Evolutionary conservation across 106 monocot species (phyloP).

Genomic region (Dendrobium nobile): DNA sequence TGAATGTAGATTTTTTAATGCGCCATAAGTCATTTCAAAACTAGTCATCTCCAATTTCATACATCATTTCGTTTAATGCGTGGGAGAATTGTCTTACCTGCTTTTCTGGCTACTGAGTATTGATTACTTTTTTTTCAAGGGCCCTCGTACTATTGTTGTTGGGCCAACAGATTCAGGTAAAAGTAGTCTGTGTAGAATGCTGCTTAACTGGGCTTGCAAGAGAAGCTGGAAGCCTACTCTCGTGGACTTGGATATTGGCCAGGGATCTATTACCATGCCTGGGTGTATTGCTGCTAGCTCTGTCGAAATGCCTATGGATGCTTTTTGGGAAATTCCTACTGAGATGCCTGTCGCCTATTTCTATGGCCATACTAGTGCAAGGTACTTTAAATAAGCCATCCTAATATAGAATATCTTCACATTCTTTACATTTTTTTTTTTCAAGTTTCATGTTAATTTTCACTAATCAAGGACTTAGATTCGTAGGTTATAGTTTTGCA

Average conservation of each 20-base stretch:
- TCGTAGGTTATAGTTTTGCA: neutral
- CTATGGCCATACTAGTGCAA: conserved; percentile 84
- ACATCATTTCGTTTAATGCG: no score
- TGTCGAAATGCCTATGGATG: conserved; percentile 91
- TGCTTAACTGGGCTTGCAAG: conserved; percentile 90
- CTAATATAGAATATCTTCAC: no score
- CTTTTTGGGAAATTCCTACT: conserved; percentile 77
- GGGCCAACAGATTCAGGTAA: conserved; percentile 97
- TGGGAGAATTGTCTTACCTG: neutral
- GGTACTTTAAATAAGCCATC: conserved; percentile 18
- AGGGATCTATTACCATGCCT: conserved; percentile 86
- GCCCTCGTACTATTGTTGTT: conserved; percentile 93
- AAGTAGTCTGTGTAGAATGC: conserved; percentile 92
- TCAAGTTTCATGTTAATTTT: neutral
- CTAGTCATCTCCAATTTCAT: no score
- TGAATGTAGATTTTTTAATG: no score
- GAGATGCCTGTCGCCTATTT: conserved; percentile 91
- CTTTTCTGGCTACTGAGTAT: neutral
- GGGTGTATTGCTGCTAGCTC: conserved; percentile 93
- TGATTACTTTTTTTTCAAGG: conserved; percentile 32
- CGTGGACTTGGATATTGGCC: conserved; percentile 97
- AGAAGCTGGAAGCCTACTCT: conserved; percentile 88
- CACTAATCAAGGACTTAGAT: neutral
- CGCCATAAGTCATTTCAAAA: no score
- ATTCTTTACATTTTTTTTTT: no score